Evolutionary conservation across 179 eudicot genomes (phyloP), one percentile per base, ranked within the genome.

Genomic region (Beta lomatogona): DNA sequence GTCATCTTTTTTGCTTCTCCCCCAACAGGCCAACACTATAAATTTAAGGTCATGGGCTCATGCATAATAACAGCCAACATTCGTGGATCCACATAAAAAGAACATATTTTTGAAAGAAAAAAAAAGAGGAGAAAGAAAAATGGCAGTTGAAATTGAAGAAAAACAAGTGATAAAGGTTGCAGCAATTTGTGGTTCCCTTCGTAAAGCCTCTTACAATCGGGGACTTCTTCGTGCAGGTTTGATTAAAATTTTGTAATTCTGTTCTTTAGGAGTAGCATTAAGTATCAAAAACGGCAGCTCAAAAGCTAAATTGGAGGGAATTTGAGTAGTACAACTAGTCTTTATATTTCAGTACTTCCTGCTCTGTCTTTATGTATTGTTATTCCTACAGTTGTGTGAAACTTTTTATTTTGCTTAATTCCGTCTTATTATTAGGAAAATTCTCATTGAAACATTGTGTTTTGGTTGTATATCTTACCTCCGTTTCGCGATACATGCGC

Each of bases 131-230:
- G 19, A 66, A 9, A 28, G 41, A 55, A 25, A 63, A 71, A 72
- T 77, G 81, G 85, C 60, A 22, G 73, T 18, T 60, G 80, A 48
- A 81, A 11, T 53, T 15, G 67, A 63, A 22, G 54, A 46, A 50
- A 78, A 77, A 36, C 71, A 78, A 31, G 73, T 78, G 28, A 78
- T 86, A 13, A 86, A 80, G 58, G 86, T 88, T 9, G 89, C 80
- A 1, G 90, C 87, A 78, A 71, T 88, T 54, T 84, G 89, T 55
- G 90, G 90, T 21, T 88, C 88, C 48, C 89, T 88, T 61, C 86
- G 87, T 46, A 86, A 82, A 69, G 82, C 80, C 74, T 88, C 90
- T 82, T 78, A 28, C 76, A 86, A 86, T 71, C 88, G 86, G 19
- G 88, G 90, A 83, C 79, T 88, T 25, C 73, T 88, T 21, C 90